A percentile compares a stretch with the other conserved stretches of the same genome.
These are phyloP conservation scores for Chalciporus sphaerocephalus DNA, from an alignment of 768 basidiomycete species.

Conservation along the genomic window DNA sequence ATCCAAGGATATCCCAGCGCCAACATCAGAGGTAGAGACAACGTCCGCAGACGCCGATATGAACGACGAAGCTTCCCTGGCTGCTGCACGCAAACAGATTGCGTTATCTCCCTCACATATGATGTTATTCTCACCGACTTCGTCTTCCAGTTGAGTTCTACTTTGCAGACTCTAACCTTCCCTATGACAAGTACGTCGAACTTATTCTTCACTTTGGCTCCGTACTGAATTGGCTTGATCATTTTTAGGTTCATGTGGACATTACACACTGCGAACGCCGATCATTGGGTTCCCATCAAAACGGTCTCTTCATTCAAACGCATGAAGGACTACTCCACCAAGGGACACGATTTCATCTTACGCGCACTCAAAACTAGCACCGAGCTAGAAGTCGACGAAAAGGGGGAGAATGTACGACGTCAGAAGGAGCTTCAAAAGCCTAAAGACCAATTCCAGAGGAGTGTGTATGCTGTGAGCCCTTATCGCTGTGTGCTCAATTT, in stretches of 20 bases:
- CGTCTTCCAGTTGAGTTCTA: constrained; percentile 79
- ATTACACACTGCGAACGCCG: constrained; percentile 69
- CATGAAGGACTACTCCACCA: constrained; percentile 67
- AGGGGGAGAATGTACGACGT: constrained; percentile 69
- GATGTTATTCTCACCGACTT: neutral
- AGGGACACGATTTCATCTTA: constrained; percentile 66
- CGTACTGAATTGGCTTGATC: neutral
- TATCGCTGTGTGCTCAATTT: neutral
- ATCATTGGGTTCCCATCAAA: constrained; percentile 87
- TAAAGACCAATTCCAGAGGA: constrained; percentile 75
- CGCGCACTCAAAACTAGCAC: constrained; percentile 54
- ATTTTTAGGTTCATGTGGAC: constrained; percentile 87
- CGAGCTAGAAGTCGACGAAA: constrained; percentile 70
- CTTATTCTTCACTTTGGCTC: neutral
- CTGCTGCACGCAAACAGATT: constrained; percentile 56
- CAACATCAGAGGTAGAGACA: constrained; percentile 3
- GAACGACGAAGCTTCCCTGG: constrained; percentile 39
- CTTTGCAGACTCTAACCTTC: constrained; percentile 94
- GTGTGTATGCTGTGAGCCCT: constrained; percentile 80
- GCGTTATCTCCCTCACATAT: constrained; percentile 14
- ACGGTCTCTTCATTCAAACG: constrained; percentile 92
- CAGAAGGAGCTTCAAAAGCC: constrained; percentile 72
- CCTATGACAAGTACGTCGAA: constrained; percentile 68
- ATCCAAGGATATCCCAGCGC: neutral
- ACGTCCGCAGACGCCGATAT: constrained; percentile 15